Evolutionary conservation across 1,284 basidiomycete species (phyloP).

Genomic region (Neotropicomus parvogracilis): DNA sequence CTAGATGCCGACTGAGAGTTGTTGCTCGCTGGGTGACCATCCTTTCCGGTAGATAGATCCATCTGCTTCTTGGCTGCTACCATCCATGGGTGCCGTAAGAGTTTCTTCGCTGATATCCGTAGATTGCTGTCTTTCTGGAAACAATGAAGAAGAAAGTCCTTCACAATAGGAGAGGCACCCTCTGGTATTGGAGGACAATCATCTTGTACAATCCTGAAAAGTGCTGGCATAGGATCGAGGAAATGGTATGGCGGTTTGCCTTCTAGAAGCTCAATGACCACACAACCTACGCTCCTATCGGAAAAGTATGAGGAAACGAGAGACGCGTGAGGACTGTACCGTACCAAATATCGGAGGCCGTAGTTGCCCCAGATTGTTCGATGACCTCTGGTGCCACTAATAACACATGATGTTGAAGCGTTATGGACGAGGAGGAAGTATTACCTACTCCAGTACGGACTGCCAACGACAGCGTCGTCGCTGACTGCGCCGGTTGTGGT

Average conservation of each 20-base stretch:
- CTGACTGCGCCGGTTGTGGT: slow-evolving; percentile 67
- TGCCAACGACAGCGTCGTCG: slow-evolving; percentile 91
- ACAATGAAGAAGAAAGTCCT: slow-evolving; percentile 95
- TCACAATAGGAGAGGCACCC: slow-evolving; percentile 89
- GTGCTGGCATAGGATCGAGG: slow-evolving; percentile 95
- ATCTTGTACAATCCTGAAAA: slow-evolving; percentile 97
- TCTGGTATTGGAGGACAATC: slow-evolving; percentile 95
- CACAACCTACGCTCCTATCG: slow-evolving; percentile 86
- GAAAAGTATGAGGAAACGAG: slow-evolving; percentile 12
- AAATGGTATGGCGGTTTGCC: slow-evolving; percentile 96
- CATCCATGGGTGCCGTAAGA: slow-evolving; percentile 96
- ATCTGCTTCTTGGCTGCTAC: slow-evolving; percentile 76
- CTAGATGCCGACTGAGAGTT: slow-evolving; percentile 27
- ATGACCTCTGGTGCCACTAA: slow-evolving; percentile 96
- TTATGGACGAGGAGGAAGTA: slow-evolving; percentile 14
- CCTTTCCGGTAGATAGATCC: slow-evolving; percentile 41
- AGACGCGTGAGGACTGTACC: slow-evolving; percentile 15
- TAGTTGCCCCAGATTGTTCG: slow-evolving; percentile 94
- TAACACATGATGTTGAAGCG: slow-evolving; percentile 18
- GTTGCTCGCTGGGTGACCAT: slow-evolving; percentile 31
- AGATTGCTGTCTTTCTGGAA: slow-evolving; percentile 98
- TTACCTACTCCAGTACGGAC: slow-evolving; percentile 91
- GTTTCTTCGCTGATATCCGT: slow-evolving; percentile 89
- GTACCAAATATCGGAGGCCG: slow-evolving; percentile 94
- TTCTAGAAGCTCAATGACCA: slow-evolving; percentile 94